Conservation (phyloP, 192 early-diverging fungal genomes). For the Umbelopsis isabellina region DNA sequence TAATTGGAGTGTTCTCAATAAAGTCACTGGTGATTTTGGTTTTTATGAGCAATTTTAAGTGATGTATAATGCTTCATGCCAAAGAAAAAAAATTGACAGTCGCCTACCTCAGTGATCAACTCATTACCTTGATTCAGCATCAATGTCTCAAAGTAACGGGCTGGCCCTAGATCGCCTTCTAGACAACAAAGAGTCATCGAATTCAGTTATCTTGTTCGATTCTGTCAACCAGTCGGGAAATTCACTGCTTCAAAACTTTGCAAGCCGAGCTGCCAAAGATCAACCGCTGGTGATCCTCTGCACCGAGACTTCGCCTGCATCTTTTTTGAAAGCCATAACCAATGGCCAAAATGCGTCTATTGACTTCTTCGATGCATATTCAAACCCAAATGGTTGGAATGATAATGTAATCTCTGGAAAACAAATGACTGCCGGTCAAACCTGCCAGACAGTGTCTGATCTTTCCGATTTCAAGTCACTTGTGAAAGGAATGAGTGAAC, state of each 20-base stretch:
- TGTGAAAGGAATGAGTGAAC: neutral
- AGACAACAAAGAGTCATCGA: constrained; percentile 25
- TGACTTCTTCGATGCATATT: constrained; percentile 32
- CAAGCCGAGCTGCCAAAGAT: constrained; percentile 11
- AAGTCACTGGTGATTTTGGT: too few species aligned
- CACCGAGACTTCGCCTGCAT: constrained; percentile 33
- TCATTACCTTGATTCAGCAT: too few species aligned
- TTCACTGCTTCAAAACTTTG: constrained; percentile 18
- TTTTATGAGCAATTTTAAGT: too few species aligned
- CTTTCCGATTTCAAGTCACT: constrained; percentile 6
- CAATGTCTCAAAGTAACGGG: constrained; percentile 1
- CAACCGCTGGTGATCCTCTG: constrained; percentile 24
- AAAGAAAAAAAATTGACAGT: too few species aligned
- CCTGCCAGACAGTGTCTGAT: constrained; percentile 1
- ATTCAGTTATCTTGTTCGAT: constrained; percentile 30
- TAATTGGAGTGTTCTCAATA: too few species aligned
- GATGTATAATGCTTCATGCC: too few species aligned
- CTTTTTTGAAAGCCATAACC: constrained; percentile 13
- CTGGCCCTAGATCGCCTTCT: constrained; percentile 31
- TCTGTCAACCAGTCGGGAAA: constrained; percentile 8
- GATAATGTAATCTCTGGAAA: neutral
- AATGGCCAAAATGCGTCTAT: neutral
- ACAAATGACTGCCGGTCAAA: neutral
- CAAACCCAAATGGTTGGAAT: constrained; percentile 42
- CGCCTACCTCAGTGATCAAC: too few species aligned